Conservation (phyloP, 2,329 filamentous ascomycete species). For the Cytospora leucostoma region DNA sequence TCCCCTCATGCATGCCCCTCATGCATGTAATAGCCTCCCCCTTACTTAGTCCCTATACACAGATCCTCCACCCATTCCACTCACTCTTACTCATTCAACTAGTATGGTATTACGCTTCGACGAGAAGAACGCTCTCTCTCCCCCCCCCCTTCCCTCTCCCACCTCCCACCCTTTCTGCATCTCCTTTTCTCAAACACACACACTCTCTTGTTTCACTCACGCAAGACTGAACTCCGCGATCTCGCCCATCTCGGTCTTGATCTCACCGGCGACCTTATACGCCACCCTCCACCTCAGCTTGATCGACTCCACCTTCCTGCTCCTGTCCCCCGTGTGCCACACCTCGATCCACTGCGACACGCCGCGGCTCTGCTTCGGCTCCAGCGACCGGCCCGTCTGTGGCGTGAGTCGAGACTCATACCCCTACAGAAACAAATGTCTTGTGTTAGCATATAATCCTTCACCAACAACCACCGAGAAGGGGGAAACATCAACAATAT, state of each 20-base stretch:
- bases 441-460: not conserved
- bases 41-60: too few relatives aligned
- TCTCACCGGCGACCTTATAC: constrained; percentile 69
- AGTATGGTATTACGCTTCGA: too few relatives aligned
- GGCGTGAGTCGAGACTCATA: constrained; percentile 81
- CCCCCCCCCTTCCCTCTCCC: not conserved
- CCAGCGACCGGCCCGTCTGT: constrained; percentile 77
- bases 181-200: too few relatives aligned
- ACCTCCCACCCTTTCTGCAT: too few relatives aligned
- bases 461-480: not conserved
- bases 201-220: too few relatives aligned
- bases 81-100: too few relatives aligned
- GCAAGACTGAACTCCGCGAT: constrained; percentile 77
- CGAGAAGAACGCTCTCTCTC: not conserved
- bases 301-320: constrained; percentile 71
- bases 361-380: constrained; percentile 70
- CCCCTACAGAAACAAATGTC: constrained; percentile 55
- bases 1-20: too few relatives aligned
- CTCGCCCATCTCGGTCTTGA: constrained; percentile 80
- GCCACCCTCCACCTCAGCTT: constrained; percentile 89
- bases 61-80: too few relatives aligned
- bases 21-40: too few relatives aligned
- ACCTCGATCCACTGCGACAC: constrained; percentile 82
- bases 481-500: not conserved
- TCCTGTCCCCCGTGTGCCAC: constrained; percentile 68